phyloP scores from a whole-genome alignment of 345 rosid species.

The Hibiscus mutabilis region DNA sequence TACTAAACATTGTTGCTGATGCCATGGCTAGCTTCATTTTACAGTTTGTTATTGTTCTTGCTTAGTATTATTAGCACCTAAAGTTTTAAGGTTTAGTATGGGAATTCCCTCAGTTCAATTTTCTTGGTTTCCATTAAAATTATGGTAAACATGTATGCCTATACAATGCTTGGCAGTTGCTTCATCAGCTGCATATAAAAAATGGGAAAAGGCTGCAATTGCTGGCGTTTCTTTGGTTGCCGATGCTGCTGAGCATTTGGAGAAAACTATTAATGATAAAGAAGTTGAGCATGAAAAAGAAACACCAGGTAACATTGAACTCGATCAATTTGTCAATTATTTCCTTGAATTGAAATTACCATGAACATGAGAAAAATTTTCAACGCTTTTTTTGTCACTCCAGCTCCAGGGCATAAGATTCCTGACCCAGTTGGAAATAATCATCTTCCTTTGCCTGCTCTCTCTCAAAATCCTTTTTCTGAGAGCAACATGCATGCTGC shows the following conservation, averaged over 20 bases:
- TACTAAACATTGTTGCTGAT: neutral
- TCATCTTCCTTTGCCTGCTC: conserved; percentile 31
- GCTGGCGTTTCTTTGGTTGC: conserved; percentile 99
- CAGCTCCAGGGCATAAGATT: conserved; percentile 34
- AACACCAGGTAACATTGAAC: conserved; percentile 25
- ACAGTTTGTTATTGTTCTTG: neutral
- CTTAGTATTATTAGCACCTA: neutral
- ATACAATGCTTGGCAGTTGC: conserved; percentile 30
- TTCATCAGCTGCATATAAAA: conserved; percentile 66
- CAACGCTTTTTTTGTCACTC: conserved; percentile 16
- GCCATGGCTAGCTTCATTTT: neutral
- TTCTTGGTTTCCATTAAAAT: neutral
- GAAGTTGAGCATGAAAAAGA: conserved; percentile 47
- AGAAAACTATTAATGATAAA: conserved; percentile 50
- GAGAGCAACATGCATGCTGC: conserved; percentile 42
- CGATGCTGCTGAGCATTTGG: conserved; percentile 98
- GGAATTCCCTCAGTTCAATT: neutral
- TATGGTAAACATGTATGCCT: neutral
- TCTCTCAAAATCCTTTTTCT: conserved; percentile 40
- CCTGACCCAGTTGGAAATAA: conserved; percentile 8
- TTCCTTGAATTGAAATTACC: conserved; percentile 12
- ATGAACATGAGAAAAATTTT: conserved; percentile 9
- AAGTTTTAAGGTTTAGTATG: neutral
- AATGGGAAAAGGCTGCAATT: conserved; percentile 98
- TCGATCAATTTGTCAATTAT: conserved; percentile 16